phyloP scores from a whole-genome alignment of 2,329 filamentous ascomycete species.

The Pyrenochaeta sp. region DNA sequence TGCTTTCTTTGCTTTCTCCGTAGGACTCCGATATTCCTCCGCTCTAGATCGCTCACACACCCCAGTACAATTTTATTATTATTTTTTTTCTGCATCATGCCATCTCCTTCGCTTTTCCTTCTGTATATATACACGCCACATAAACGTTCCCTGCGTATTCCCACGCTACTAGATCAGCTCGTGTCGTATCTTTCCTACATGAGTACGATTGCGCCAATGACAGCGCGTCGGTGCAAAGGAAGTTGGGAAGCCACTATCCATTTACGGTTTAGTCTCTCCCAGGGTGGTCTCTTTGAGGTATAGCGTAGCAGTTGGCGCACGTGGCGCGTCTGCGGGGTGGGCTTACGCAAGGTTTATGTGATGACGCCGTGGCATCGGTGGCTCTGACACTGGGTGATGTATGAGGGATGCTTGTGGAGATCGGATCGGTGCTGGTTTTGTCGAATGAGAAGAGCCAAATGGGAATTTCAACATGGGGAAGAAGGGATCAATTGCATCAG shows the following conservation, averaged over 20 bases:
- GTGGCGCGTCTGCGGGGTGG: slow-evolving; percentile 4
- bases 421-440: not conserved
- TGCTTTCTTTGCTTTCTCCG: too few relatives aligned
- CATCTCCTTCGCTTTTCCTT: too few relatives aligned
- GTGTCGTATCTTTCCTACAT: not conserved
- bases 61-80: too few relatives aligned
- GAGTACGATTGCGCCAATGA: not conserved
- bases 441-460: not conserved
- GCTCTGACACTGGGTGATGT: too few relatives aligned
- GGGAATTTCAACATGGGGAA: too few relatives aligned
- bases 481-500: too few relatives aligned
- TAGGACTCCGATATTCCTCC: too few relatives aligned
- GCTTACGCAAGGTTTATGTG: not conserved
- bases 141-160: not conserved
- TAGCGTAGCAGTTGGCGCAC: slow-evolving; percentile 3
- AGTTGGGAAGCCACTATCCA: slow-evolving; percentile 1
- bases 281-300: not conserved
- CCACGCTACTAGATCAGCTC: not conserved
- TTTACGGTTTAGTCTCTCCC: not conserved
- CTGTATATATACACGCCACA: too few relatives aligned
- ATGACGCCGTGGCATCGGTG: not conserved
- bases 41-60: too few relatives aligned
- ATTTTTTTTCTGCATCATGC: too few relatives aligned
- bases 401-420: not conserved
- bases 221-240: slow-evolving; percentile 11